Percentiles rank a stretch among this genome's conserved stretches.
These are phyloP conservation scores for Paecilomyces variotii DNA, from an alignment of 2,329 filamentous ascomycete genomes.

Conservation along the genomic window DNA sequence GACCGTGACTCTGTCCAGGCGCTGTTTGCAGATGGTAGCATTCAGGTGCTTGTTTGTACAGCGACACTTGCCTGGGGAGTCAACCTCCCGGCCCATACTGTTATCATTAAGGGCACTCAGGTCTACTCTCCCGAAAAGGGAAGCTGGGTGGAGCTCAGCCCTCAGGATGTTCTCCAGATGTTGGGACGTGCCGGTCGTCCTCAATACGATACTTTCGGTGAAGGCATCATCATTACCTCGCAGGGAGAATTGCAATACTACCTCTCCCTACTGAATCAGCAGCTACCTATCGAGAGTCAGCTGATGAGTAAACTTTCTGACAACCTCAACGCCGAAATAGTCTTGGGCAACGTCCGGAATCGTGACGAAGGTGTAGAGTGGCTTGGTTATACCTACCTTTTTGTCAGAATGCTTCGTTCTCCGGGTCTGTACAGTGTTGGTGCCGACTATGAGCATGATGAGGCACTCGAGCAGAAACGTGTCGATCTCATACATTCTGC, in stretches of 20 bases:
- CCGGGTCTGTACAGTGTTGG: constrained; percentile 93
- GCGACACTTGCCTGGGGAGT: constrained; percentile 99
- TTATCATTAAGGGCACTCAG: constrained; percentile 97
- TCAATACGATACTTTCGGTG: constrained; percentile 94
- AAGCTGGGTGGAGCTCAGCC: constrained; percentile 95
- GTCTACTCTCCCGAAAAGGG: constrained; percentile 98
- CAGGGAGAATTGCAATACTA: constrained; percentile 96
- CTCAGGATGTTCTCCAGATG: constrained; percentile 98
- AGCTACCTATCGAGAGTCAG: constrained; percentile 94
- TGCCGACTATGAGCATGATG: constrained; percentile 89
- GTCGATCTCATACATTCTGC: constrained; percentile 97
- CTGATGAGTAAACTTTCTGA: constrained; percentile 88
- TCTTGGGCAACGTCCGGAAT: constrained; percentile 83
- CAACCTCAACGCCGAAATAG: constrained; percentile 92
- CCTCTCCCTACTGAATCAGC: constrained; percentile 90
- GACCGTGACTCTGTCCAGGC: constrained; percentile 94
- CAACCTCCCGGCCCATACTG: constrained; percentile 92
- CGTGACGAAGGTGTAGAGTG: constrained; percentile 97
- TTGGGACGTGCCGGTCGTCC: constrained; percentile 92
- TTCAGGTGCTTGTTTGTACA: constrained; percentile 94
- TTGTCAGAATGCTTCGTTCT: constrained; percentile 93
- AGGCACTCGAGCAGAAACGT: constrained; percentile 85
- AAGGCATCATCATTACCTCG: constrained; percentile 97
- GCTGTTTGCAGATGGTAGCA: constrained; percentile 80
- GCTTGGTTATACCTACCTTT: constrained; percentile 97